Conservation (phyloP, 306 rosid genomes). For the Malus asiatica region DNA sequence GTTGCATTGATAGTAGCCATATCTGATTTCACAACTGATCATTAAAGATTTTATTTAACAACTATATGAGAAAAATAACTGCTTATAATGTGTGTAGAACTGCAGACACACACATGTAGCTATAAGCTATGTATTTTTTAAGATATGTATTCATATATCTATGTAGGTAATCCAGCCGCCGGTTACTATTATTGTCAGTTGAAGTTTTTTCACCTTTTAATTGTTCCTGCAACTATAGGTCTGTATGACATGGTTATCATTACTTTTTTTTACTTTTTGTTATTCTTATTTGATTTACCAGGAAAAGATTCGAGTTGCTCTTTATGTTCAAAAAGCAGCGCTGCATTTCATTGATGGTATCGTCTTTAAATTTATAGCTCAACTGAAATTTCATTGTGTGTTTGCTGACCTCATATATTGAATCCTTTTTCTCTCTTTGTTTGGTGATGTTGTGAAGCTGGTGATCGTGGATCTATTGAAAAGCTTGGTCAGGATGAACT, state of each 20-base stretch:
- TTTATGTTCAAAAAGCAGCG: constrained; percentile 88
- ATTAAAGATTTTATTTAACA: neutral
- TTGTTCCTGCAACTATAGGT: neutral
- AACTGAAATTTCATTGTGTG: neutral
- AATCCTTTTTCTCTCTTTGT: constrained; percentile 6
- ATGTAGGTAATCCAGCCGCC: neutral
- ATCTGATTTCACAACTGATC: neutral
- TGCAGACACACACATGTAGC: neutral
- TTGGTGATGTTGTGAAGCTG: constrained; percentile 52
- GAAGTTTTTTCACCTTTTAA: neutral
- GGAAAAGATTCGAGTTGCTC: constrained; percentile 86
- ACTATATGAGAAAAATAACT: neutral
- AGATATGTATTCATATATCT: no score
- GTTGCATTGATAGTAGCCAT: neutral
- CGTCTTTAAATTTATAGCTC: constrained; percentile 10
- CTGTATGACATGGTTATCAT: neutral
- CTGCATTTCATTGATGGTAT: constrained; percentile 83
- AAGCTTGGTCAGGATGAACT: constrained; percentile 32
- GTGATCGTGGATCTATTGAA: neutral
- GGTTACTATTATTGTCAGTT: neutral
- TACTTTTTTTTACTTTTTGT: constrained; percentile 8
- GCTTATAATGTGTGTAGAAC: neutral
- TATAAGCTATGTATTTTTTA: neutral
- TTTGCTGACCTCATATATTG: constrained; percentile 13
- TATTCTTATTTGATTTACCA: constrained; percentile 31